Base-by-base conservation (phyloP, 176 grass and related monocot genomes). In the Coix lacrymajobi region DNA sequence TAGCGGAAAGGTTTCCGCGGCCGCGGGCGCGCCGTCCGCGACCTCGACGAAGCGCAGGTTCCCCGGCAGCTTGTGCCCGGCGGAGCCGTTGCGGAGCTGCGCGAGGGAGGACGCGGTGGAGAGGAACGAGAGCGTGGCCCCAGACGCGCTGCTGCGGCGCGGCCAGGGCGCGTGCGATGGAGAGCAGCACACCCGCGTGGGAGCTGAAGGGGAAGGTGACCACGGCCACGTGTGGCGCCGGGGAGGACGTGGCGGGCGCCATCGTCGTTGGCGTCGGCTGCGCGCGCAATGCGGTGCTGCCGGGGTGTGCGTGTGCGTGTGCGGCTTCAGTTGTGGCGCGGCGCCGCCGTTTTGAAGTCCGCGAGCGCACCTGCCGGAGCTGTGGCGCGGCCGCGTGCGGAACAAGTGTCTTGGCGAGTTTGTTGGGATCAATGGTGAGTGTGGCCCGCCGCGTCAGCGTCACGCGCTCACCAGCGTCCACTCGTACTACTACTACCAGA, bases 181-280 rank as follows among this genome's bases (percentile, higher is more conserved):
- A 41, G 74, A 90, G 62, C 7, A 90, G 69, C 63, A 84, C 69
- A 1, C 75, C 75, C 11, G 83, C 56, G 85, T 94, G 92, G 63
- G 85, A 83, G 62, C 85, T 90, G 88, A 90, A 93, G 38, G 91
- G 92, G 83, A 93, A 93, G 74, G 85, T 43, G 3, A 88, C 54
- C 19, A 93, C 56, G 4, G 79, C 88, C 15, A 90, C 79, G 85
- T 93, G 91, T 60, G 75, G 70, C 48, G 84, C n/a, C 52, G 63
- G 22, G 32, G 73, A 57, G 49, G 73, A 22, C 3, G 46, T 11
- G 22, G 38, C 38, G 4, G 52, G 51, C 2, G 51, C 33, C 32
- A 12, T n/a, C 74, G 57, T 61, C 52, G 20, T 26, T 11, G 12
- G 70, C 30, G 0, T 17, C 22, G 38, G 63, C 5, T 14, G 6